Percentiles rank a stretch among this genome's conserved stretches.
phyloP scores from a whole-genome alignment of 768 basidiomycete genomes.

The Boletus rubescentipes region DNA sequence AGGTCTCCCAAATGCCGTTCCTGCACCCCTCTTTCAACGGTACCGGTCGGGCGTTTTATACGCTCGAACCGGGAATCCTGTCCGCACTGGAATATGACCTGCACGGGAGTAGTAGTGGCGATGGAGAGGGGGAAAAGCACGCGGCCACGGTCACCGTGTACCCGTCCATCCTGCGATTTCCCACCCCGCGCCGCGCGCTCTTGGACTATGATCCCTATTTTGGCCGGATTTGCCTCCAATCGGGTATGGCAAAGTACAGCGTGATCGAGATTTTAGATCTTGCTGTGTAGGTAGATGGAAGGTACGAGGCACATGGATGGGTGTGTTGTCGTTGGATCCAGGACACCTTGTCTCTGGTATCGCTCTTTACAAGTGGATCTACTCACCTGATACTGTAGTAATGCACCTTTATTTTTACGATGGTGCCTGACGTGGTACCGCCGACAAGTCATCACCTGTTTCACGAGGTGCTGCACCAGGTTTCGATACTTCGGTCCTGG shows the following conservation, averaged over 20 bases:
- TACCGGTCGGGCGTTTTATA: constrained; percentile 11
- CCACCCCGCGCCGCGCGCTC: neutral
- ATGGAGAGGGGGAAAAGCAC: neutral
- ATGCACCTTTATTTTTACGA: no score
- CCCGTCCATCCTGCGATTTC: neutral
- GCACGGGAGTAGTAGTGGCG: neutral
- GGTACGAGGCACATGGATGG: no score
- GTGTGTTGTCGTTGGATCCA: no score
- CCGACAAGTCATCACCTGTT: no score
- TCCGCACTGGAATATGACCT: constrained; percentile 16
- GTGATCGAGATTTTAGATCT: constrained; percentile 19
- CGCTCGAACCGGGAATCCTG: neutral
- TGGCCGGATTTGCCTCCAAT: constrained; percentile 16
- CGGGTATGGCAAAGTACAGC: neutral
- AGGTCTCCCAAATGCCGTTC: neutral
- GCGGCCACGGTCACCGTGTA: constrained; percentile 3
- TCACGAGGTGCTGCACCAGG: no score
- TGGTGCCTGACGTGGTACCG: no score
- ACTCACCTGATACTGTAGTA: no score
- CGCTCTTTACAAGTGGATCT: no score
- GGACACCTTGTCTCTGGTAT: no score
- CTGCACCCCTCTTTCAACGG: constrained; percentile 15
- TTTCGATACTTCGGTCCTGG: no score
- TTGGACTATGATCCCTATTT: constrained; percentile 23
- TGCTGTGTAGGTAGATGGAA: constrained; percentile 1